These are phyloP conservation scores for Cyberlindnera meyerae DNA, from an alignment of 805 yeast genomes.

Conservation along the genomic window DNA sequence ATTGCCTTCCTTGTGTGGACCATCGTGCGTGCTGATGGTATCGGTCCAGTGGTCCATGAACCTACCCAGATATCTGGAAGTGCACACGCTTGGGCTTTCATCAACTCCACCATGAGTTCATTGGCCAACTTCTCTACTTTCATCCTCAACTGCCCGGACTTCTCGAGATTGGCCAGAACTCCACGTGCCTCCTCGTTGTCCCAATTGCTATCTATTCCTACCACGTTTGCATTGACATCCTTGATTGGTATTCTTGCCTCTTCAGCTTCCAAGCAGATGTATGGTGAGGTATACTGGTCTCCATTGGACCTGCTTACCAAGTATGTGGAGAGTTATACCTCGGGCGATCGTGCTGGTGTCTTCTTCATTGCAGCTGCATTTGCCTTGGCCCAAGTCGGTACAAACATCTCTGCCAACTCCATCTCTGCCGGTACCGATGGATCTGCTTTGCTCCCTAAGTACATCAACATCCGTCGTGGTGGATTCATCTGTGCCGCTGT, in stretches of 20 bases:
- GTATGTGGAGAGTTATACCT: slow-evolving; percentile 49
- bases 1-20: slow-evolving; percentile 83
- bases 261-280: slow-evolving; percentile 66
- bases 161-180: slow-evolving; percentile 73
- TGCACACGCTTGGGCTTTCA: slow-evolving; percentile 77
- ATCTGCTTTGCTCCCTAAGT: slow-evolving; percentile 60
- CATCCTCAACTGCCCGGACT: slow-evolving; percentile 85
- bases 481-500: slow-evolving; percentile 70
- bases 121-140: slow-evolving; percentile 87
- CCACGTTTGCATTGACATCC: slow-evolving; percentile 75
- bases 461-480: slow-evolving; percentile 73
- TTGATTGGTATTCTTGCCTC: slow-evolving; percentile 82
- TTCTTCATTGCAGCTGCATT: slow-evolving; percentile 68
- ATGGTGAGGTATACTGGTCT: slow-evolving; percentile 73
- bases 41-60: slow-evolving; percentile 65
- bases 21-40: slow-evolving; percentile 71
- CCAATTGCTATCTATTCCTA: slow-evolving; percentile 63
- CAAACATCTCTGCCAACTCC: slow-evolving; percentile 70
- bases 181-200: slow-evolving; percentile 47
- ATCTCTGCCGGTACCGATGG: slow-evolving; percentile 70
- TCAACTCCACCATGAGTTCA: slow-evolving; percentile 71
- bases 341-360: slow-evolving; percentile 74
- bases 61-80: slow-evolving; percentile 49
- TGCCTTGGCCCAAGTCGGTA: slow-evolving; percentile 72
- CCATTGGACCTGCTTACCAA: slow-evolving; percentile 64